Conservation (phyloP, 1,139 yeast species). For the Meyerozyma smithsonii region DNA sequence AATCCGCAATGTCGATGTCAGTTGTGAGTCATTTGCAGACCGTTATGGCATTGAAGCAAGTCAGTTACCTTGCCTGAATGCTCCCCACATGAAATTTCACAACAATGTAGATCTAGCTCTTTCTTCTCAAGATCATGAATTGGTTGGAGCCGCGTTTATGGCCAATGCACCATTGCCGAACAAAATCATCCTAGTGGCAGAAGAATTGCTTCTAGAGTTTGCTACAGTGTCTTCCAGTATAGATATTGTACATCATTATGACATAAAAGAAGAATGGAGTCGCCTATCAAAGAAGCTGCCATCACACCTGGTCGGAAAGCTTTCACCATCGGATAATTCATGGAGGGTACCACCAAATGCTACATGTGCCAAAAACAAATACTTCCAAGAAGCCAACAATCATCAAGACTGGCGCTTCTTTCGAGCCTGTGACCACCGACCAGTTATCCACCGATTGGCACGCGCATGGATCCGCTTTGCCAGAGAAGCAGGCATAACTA, state of each 20-base stretch:
- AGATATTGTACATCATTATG: no score
- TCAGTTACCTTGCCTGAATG: not conserved
- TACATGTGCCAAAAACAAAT: slow-evolving; percentile 6
- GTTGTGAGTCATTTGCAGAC: not conserved
- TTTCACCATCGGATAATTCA: not conserved
- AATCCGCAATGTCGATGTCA: not conserved
- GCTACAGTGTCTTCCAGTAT: not conserved
- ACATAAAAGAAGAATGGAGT: slow-evolving; percentile 5
- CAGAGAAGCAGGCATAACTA: slow-evolving; percentile 31
- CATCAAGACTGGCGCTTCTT: slow-evolving; percentile 42
- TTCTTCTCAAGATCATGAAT: not conserved
- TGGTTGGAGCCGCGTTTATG: slow-evolving; percentile 3
- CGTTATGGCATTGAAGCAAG: not conserved
- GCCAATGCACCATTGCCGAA: slow-evolving; percentile 1
- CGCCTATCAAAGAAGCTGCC: no score
- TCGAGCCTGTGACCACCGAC: slow-evolving; percentile 22
- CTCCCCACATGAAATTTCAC: not conserved
- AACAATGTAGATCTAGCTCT: not conserved
- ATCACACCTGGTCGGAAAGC: no score
- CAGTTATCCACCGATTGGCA: slow-evolving; percentile 41
- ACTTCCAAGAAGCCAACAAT: slow-evolving; percentile 29
- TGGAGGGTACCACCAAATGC: not conserved
- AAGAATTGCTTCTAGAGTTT: not conserved
- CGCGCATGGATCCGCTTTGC: slow-evolving; percentile 55
- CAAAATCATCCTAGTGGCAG: not conserved